Percentiles rank a stretch among this genome's conserved stretches.
phyloP scores from a whole-genome alignment of 768 basidiomycete species.

The Dioszegia hungarica region DNA sequence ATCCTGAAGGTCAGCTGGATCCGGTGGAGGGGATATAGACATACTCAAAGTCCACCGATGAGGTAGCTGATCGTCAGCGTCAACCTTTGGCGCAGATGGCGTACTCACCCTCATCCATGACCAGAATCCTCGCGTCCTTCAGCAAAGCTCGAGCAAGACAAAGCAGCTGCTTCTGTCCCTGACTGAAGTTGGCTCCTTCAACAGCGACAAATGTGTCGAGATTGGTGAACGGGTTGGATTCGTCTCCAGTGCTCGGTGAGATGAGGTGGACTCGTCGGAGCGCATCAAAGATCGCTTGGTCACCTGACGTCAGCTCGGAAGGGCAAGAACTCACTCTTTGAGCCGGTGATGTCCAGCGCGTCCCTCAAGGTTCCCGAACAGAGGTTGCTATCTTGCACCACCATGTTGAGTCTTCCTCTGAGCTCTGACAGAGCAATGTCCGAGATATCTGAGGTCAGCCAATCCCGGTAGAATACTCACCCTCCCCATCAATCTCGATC shows the following conservation, averaged over 20 bases:
- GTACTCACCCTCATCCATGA: conserved; percentile 46
- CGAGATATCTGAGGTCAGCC: conserved; percentile 25
- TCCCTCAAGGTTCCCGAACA: conserved; percentile 45
- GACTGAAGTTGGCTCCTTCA: conserved; percentile 41
- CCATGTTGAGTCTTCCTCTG: conserved; percentile 41
- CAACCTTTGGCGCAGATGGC: too few relatives aligned
- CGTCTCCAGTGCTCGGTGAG: conserved; percentile 7
- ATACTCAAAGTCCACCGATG: conserved; percentile 47
- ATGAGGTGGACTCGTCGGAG: conserved; percentile 42
- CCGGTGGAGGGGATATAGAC: not conserved
- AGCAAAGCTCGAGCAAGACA: conserved; percentile 44
- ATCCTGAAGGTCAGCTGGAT: conserved; percentile 24
- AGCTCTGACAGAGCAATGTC: conserved; percentile 30
- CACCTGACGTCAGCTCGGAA: conserved; percentile 21
- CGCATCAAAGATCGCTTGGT: conserved; percentile 41
- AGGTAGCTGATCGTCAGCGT: conserved; percentile 30
- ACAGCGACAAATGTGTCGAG: conserved; percentile 44
- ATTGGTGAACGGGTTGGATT: conserved; percentile 29
- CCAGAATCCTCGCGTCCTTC: conserved; percentile 41
- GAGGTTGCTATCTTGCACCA: conserved; percentile 46
- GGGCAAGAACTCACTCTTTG: conserved; percentile 14
- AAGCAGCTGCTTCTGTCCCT: conserved; percentile 48
- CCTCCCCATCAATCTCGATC: conserved; percentile 44
- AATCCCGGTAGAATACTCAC: conserved; percentile 6
- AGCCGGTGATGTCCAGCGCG: conserved; percentile 43